Evolutionary conservation across 371 early-diverging fungal species (phyloP).

Genomic region (Syncephalis fuscata): DNA sequence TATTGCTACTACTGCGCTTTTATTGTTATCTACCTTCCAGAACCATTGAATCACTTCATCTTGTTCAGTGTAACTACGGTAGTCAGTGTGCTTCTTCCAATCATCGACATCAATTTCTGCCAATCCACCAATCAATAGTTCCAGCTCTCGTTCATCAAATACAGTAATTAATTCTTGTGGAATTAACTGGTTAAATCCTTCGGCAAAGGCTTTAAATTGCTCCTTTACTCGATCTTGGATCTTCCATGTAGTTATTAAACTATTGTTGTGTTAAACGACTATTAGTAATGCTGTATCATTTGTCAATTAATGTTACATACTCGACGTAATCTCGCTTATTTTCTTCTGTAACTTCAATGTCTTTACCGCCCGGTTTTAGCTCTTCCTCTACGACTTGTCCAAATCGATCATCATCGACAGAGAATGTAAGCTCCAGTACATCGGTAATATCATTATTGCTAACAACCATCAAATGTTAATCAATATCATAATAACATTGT

Average conservation of each 20-base stretch:
- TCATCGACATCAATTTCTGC: constrained; percentile 98
- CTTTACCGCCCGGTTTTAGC: constrained; percentile 74
- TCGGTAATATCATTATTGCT: constrained; percentile 79
- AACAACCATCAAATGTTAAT: constrained; percentile 1
- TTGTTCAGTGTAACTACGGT: constrained; percentile 88
- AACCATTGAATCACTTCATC: constrained; percentile 96
- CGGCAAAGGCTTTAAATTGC: constrained; percentile 85
- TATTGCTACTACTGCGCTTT: background rate
- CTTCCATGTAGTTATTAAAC: constrained; percentile 49
- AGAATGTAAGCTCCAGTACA: constrained; percentile 78
- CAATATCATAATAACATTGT: background rate
- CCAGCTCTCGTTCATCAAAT: constrained; percentile 96
- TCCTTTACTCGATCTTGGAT: constrained; percentile 76
- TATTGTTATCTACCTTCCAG: constrained; percentile 95
- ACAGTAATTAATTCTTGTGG: constrained; percentile 84
- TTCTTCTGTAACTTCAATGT: constrained; percentile 88
- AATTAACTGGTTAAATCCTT: constrained; percentile 93
- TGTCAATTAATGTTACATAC: constrained; percentile 11
- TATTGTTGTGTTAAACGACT: constrained; percentile 5
- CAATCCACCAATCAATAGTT: constrained; percentile 95
- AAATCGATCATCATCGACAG: constrained; percentile 84
- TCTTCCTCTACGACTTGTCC: constrained; percentile 85
- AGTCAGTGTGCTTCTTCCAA: constrained; percentile 98
- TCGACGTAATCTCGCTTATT: constrained; percentile 95
- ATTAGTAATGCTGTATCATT: constrained; percentile 4